Evolutionary conservation across 257 asterid species (phyloP), one percentile per base, ranked within the genome.

Genomic region (Nicotiana paniculata): DNA sequence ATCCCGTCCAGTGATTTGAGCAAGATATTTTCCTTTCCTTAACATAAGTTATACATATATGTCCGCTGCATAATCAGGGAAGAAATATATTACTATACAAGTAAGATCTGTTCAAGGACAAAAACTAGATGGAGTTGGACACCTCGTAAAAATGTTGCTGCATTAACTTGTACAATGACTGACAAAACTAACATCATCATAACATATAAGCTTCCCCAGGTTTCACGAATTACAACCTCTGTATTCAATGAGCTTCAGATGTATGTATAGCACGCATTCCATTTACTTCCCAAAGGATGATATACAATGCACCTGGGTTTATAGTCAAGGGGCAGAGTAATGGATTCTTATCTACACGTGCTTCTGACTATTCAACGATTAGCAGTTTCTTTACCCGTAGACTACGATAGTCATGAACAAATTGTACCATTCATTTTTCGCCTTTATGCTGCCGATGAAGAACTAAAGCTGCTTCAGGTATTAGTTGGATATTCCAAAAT

Each of bases 341-440:
- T 58, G 55, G 59, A 57, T 30, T 82, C 67, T 55, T 85, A 84
- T 87, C 83, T 87, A 85, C 90, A 87, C n/a, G 6, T 77, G 75
- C 77, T 48, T 65, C 53, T 6, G 28, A 63, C 6, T 76, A 57
- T 37, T 62, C 37, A 28, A 77, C 46, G 57, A 59, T 67, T 61
- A 58, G 59, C 80, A 43, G 46, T 21, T 21, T 21, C 68, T 61
- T 32, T 57, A 43, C 68, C 65, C 61, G 43, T 48, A 74, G 11
- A 37, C 62, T 3, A 11, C 77, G 39, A 48, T 48, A 59, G 62
- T 46, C 62, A 33, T 26, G 62, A 58, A 74, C 62, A 26, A 28
- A 74, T 48, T n/a, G 58, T 48, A 48, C 21, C 15, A 15, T 74
- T 74, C 79, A 74, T 74, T 30, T 43, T 68, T 48, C 51, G 18